Percentiles rank a stretch among this genome's conserved stretches.
Conservation (phyloP, 2,329 filamentous ascomycete genomes). For the Lecanoromycetidae sp. region DNA sequence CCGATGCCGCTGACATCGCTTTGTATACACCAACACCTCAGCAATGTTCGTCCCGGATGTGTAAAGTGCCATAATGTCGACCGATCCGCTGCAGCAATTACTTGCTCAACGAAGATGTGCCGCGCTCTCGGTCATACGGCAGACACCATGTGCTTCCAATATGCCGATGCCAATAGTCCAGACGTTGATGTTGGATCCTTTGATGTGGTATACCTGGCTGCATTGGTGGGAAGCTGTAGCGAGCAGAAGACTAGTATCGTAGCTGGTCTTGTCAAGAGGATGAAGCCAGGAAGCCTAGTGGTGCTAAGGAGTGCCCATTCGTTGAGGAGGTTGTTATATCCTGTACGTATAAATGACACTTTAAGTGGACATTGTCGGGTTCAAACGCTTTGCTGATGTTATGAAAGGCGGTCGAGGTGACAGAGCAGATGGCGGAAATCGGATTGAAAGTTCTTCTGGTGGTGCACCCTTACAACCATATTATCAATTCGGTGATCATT, state of each 20-base stretch:
- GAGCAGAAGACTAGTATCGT: constrained; percentile 33
- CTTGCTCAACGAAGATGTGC: constrained; percentile 24
- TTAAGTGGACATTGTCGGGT: no score
- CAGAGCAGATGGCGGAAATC: constrained; percentile 22
- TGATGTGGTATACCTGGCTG: constrained; percentile 40
- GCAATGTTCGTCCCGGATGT: constrained; percentile 8
- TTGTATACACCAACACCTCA: constrained; percentile 31
- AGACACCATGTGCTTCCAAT: constrained; percentile 29
- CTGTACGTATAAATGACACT: constrained; percentile 25
- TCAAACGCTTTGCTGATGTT: neutral
- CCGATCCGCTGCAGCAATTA: constrained; percentile 27
- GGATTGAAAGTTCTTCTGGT: constrained; percentile 32
- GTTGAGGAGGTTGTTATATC: constrained; percentile 37
- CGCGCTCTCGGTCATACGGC: constrained; percentile 23
- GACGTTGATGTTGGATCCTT: constrained; percentile 25
- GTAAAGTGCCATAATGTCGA: constrained; percentile 32
- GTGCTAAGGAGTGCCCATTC: constrained; percentile 36
- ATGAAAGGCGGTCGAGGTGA: constrained; percentile 29
- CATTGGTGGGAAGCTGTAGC: constrained; percentile 36
- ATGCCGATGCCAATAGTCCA: constrained; percentile 24
- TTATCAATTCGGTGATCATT: constrained; percentile 37
- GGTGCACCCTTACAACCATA: constrained; percentile 38
- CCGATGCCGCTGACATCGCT: constrained; percentile 39
- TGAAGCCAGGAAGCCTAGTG: constrained; percentile 35
- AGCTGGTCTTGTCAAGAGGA: constrained; percentile 25